phyloP scores from a whole-genome alignment of 2,329 filamentous ascomycete species.

The Diaporthe sp. region DNA sequence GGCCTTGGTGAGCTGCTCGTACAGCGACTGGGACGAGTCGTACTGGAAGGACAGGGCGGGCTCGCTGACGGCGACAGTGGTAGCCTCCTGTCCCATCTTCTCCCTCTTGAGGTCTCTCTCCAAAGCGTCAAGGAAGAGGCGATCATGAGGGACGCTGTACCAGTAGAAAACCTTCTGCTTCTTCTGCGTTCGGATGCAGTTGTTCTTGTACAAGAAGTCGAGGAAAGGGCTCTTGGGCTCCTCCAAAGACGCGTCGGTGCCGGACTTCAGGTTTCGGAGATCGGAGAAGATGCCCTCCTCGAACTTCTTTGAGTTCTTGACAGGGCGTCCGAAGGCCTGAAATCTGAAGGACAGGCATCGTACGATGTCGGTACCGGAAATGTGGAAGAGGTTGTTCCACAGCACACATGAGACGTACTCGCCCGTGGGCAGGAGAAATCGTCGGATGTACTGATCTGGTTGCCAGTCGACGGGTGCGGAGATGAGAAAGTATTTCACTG shows the following conservation, averaged over 20 bases:
- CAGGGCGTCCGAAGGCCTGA: conserved; percentile 96
- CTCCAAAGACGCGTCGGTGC: conserved; percentile 96
- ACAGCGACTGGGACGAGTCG: conserved; percentile 98
- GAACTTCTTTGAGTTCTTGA: conserved; percentile 99
- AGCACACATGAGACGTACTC: conserved; percentile 99
- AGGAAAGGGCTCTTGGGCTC: conserved; percentile 99
- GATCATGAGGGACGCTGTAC: conserved; percentile 99
- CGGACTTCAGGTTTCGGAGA: conserved; percentile 96
- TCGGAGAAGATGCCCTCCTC: conserved; percentile 99
- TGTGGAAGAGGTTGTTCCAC: conserved; percentile 99
- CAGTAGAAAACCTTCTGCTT: conserved; percentile 99
- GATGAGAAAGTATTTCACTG: conserved; percentile 99
- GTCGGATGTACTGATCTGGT: conserved; percentile 94
- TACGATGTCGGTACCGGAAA: conserved; percentile 98
- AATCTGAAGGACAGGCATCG: conserved; percentile 98
- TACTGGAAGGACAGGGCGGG: conserved; percentile 98
- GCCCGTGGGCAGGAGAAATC: conserved; percentile 95
- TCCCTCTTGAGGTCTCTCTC: conserved; percentile 98
- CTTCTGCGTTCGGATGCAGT: conserved; percentile 99
- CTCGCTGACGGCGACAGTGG: conserved; percentile 96
- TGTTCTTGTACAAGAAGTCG: conserved; percentile 99
- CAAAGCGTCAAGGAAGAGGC: conserved; percentile 95
- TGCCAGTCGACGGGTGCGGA: conserved; percentile 99
- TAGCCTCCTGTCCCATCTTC: conserved; percentile 99
- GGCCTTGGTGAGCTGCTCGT: conserved; percentile 98